Conservation (phyloP, 2,329 filamentous ascomycete species). For the Tolypocladium paradoxum region DNA sequence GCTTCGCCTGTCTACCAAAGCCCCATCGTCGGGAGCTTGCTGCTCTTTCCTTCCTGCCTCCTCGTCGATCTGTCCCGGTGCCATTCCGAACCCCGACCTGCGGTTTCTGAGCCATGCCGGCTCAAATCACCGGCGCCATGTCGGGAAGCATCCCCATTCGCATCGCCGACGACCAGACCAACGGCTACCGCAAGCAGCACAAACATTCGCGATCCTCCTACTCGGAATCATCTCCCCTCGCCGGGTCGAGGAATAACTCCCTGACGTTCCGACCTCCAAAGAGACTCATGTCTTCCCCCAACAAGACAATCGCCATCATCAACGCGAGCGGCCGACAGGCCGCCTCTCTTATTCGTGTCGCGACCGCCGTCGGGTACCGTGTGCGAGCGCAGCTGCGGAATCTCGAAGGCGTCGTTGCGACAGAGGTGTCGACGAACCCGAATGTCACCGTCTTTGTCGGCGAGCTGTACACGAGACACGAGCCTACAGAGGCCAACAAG, state of each 20-base stretch:
- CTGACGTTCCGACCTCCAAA: constrained; percentile 50
- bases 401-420: constrained; percentile 75
- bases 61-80: constrained; percentile 3
- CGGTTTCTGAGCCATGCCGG: constrained; percentile 22
- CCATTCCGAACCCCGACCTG: neutral
- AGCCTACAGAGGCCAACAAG: constrained; percentile 36
- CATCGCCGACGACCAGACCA: constrained; percentile 23
- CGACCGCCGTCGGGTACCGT: constrained; percentile 84
- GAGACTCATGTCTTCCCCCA: constrained; percentile 45
- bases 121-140: constrained; percentile 27
- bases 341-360: constrained; percentile 87
- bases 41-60: neutral
- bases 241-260: constrained; percentile 46
- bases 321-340: constrained; percentile 94
- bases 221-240: constrained; percentile 46
- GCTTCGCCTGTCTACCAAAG: constrained; percentile 13
- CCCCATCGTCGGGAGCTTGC: constrained; percentile 2
- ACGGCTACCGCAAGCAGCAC: constrained; percentile 33
- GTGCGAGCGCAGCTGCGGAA: constrained; percentile 88
- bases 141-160: constrained; percentile 26
- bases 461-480: constrained; percentile 49
- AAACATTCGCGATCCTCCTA: constrained; percentile 54
- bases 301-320: constrained; percentile 85
- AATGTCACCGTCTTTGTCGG: constrained; percentile 60
- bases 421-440: constrained; percentile 71